A percentile compares a stretch with the other conserved stretches of the same genome.
Conservation (phyloP, 305 asterid species). For the Ruellia speciosa region DNA sequence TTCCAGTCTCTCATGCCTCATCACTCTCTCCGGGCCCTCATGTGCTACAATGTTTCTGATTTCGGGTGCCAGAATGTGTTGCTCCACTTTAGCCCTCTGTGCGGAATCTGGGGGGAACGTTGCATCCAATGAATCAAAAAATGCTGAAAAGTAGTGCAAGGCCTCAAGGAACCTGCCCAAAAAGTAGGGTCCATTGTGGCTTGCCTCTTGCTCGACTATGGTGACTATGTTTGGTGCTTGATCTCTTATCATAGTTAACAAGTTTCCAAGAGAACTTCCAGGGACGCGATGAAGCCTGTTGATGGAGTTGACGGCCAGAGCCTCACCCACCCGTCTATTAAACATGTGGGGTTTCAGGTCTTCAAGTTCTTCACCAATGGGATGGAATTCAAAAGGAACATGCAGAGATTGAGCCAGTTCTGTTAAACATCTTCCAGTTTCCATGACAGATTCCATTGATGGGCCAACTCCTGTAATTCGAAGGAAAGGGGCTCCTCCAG, state of each 20-base stretch:
- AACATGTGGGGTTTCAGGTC: conserved; percentile 76
- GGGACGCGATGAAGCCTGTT: conserved; percentile 69
- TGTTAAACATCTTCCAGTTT: conserved; percentile 43
- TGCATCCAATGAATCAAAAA: conserved; percentile 64
- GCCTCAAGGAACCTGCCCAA: conserved; percentile 80
- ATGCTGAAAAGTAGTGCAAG: conserved; percentile 63
- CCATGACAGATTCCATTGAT: conserved; percentile 34
- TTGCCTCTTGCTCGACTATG: conserved; percentile 77
- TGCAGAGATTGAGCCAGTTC: conserved; percentile 57
- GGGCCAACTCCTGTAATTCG: conserved; percentile 55
- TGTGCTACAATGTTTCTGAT: conserved; percentile 61
- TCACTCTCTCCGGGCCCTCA: conserved; percentile 54
- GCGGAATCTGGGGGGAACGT: conserved; percentile 71
- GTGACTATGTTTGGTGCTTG: conserved; percentile 79
- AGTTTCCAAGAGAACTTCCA: conserved; percentile 36
- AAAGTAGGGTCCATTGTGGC: conserved; percentile 83
- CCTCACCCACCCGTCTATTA: conserved; percentile 73
- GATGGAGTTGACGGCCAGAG: conserved; percentile 75
- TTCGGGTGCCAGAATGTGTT: conserved; percentile 67
- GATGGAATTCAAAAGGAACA: conserved; percentile 33
- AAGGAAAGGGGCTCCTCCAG: conserved; percentile 68
- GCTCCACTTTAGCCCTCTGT: conserved; percentile 77
- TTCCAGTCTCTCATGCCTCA: conserved; percentile 69
- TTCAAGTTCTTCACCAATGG: conserved; percentile 64
- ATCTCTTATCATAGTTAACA: conserved; percentile 53